Evolutionary conservation across 2,329 filamentous ascomycete species (phyloP).

Genomic region (Lizonia empirigonia): DNA sequence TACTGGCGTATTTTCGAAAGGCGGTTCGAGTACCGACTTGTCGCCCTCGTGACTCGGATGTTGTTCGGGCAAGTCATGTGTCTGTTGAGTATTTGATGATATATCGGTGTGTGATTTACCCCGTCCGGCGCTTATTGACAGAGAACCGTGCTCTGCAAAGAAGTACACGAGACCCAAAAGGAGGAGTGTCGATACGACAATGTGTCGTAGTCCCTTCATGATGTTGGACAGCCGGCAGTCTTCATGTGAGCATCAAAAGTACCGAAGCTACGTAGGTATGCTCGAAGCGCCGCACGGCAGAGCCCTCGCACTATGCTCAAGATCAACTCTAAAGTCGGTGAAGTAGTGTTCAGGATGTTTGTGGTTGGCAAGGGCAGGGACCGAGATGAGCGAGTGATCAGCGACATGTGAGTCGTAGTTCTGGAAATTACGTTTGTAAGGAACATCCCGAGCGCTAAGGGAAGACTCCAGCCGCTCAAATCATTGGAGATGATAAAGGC

Average conservation of each 20-base stretch:
- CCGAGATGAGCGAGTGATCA: conserved; percentile 6
- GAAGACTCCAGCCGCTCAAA: conserved; percentile 1
- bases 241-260: background rate
- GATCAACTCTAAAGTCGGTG: background rate
- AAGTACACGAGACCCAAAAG: conserved; percentile 12
- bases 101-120: background rate
- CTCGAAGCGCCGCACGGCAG: background rate
- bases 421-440: background rate
- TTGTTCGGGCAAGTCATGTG: background rate
- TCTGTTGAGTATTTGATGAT: background rate
- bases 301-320: background rate
- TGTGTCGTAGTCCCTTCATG: conserved; percentile 13
- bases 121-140: background rate
- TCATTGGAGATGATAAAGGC: background rate
- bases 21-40: background rate
- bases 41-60: background rate
- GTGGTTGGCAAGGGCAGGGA: background rate
- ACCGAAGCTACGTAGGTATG: background rate
- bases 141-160: conserved; percentile 2
- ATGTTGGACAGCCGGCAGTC: background rate
- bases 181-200: conserved; percentile 2
- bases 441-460: background rate
- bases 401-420: conserved; percentile 8
- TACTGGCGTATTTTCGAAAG: background rate
- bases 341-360: background rate